Evolutionary conservation across 306 rosid genomes (phyloP), one percentile per base, ranked within the genome.

Genomic region (Delonix regia): DNA sequence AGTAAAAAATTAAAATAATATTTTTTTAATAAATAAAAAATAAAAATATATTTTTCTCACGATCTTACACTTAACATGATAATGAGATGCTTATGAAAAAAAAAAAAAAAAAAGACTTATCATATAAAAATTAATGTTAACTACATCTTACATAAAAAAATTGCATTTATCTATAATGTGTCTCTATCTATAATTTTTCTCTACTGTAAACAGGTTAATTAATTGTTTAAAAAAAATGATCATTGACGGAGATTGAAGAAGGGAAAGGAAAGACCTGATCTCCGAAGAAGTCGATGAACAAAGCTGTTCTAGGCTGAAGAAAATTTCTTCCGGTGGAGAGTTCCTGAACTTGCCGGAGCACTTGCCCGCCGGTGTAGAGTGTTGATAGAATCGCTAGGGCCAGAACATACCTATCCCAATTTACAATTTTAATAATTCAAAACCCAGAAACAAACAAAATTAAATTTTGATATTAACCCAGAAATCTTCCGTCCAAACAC

Each of bases 201-300:
- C 12, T 0, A 41, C 9, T 41, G 45, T 0, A 1, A 41, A 41
- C 9, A 41, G 9, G 11, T 41, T 41, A 2, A 41, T 41, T 41
- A 41, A 0, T 8, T 41, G 45, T 41, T 41, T 41, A 9, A 21
- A 22, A 53, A 4, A 22, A 53, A 7, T 3, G 0, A 2, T 2
- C 16, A 24, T 57, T 57, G 11, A 57, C 0, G 28, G 21, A 1
- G 16, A 36, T 25, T 52, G 63, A 81, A 34, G 21, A 33, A 42
- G 8, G 3, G 45, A 48, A 33, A 24, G 48, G 33, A 63, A 33
- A 51, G n/a, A 92, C 97, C 93, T 92, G 99, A 81, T 94, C 95
- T 9, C 90, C 97, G 28, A 81, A 55, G 57, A 92, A 90, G 86
- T 90, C 97, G 33, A 85, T 42, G 71, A 88, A 18, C 3, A 69